A percentile compares a stretch with the other conserved stretches of the same genome.
phyloP scores from a whole-genome alignment of 305 asterid genomes.

The Solanum hybrid region DNA sequence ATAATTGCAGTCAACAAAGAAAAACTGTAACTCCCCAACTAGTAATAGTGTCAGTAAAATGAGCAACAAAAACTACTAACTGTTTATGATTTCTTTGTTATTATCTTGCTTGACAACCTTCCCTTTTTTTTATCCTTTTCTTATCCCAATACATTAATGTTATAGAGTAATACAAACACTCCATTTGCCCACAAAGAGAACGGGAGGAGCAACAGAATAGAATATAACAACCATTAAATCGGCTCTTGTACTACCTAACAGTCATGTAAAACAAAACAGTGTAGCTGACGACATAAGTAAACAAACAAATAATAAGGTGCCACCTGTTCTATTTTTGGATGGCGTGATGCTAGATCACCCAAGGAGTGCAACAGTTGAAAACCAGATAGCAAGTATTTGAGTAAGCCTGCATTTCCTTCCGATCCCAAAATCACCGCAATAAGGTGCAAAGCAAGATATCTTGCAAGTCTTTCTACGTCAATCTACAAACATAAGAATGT shows the following conservation, averaged over 20 bases:
- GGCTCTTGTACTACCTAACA: background rate
- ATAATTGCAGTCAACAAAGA: background rate
- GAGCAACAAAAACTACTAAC: background rate
- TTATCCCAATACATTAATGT: background rate
- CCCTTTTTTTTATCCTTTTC: background rate
- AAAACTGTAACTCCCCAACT: background rate
- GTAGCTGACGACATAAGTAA: background rate
- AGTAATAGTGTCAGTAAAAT: background rate
- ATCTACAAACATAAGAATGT: slow-evolving; percentile 44
- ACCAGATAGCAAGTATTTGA: slow-evolving; percentile 88
- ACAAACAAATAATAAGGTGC: background rate
- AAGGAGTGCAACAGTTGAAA: slow-evolving; percentile 76
- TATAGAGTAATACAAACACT: background rate
- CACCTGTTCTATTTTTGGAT: slow-evolving; percentile 83
- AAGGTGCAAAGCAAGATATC: slow-evolving; percentile 83
- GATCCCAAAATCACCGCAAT: slow-evolving; percentile 73
- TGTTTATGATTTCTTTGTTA: background rate
- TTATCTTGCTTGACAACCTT: background rate
- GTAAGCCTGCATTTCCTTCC: slow-evolving; percentile 56
- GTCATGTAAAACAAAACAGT: background rate
- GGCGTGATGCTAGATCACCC: slow-evolving; percentile 87
- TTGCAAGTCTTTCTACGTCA: slow-evolving; percentile 72
- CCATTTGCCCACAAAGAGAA: background rate
- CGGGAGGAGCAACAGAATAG: background rate
- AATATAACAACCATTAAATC: background rate